phyloP scores from a whole-genome alignment of 164 flowering plant species.

The Tinospora cordifolia region DNA sequence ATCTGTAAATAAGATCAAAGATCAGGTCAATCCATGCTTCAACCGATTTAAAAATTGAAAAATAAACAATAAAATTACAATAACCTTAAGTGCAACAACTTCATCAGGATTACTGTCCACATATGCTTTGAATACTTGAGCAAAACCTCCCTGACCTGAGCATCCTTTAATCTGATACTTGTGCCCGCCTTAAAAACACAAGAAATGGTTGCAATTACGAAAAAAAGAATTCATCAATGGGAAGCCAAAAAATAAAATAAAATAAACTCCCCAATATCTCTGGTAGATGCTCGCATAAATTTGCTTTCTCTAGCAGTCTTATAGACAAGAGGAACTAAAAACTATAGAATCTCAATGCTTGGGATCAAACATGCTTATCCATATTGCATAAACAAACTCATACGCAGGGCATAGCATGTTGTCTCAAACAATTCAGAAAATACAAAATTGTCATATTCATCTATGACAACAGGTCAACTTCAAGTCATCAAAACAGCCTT shows the following conservation, averaged over 20 bases:
- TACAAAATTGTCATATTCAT: no score
- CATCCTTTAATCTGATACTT: constrained; percentile 93
- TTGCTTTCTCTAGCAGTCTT: no score
- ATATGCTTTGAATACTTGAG: constrained; percentile 79
- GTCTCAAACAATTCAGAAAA: no score
- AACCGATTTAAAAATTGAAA: background rate
- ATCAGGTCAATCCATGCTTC: background rate
- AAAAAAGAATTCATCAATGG: background rate
- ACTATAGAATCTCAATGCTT: no score
- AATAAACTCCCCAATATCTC: background rate
- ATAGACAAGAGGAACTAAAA: no score
- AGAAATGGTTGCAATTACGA: background rate
- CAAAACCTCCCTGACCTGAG: constrained; percentile 91
- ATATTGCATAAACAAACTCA: no score
- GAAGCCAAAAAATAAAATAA: background rate
- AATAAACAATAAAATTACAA: background rate
- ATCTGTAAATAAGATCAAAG: constrained; percentile 40
- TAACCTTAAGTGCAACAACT: constrained; percentile 85
- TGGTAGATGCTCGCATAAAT: background rate
- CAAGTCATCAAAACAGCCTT: no score
- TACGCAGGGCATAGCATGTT: no score
- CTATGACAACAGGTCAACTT: no score
- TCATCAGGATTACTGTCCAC: constrained; percentile 61
- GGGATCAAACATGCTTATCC: no score
- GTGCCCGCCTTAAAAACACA: constrained; percentile 43